Percentiles rank a stretch among this genome's conserved stretches.
phyloP scores from a whole-genome alignment of 257 asterid species.

The Craterostigma plantagineum region DNA sequence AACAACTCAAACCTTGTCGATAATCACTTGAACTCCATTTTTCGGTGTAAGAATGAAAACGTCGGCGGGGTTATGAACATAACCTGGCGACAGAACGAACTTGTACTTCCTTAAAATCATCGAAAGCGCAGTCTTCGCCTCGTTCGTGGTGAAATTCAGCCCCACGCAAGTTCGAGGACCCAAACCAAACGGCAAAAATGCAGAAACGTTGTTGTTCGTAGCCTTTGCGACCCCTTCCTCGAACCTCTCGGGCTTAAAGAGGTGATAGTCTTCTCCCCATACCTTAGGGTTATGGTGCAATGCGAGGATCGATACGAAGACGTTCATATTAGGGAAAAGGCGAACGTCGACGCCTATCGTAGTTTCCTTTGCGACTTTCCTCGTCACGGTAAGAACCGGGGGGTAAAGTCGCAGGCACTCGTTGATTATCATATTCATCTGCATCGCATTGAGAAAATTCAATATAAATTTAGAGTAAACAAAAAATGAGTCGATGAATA shows the following conservation, averaged over 20 bases:
- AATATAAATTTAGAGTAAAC: too few species aligned
- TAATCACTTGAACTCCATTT: constrained; percentile 15
- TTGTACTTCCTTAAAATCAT: constrained; percentile 47
- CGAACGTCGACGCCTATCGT: constrained; percentile 25
- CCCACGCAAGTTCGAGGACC: constrained; percentile 69
- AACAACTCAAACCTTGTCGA: too few species aligned
- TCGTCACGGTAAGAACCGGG: constrained; percentile 36
- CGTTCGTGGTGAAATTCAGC: constrained; percentile 28
- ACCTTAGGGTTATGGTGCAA: constrained; percentile 43
- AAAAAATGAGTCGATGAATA: too few species aligned
- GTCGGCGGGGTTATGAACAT: constrained; percentile 41
- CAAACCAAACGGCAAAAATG: constrained; percentile 37
- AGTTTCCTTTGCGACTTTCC: constrained; percentile 22
- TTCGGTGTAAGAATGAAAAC: constrained; percentile 38
- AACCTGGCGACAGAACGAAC: constrained; percentile 27
- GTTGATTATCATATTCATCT: constrained; percentile 46
- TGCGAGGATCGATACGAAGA: constrained; percentile 35
- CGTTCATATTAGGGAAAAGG: constrained; percentile 24
- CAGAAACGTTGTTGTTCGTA: constrained; percentile 24
- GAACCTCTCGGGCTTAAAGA: constrained; percentile 45
- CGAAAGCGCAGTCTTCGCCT: constrained; percentile 37
- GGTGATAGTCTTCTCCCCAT: constrained; percentile 54
- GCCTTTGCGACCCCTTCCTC: constrained; percentile 23
- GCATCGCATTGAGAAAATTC: not conserved
- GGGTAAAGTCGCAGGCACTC: constrained; percentile 55